A percentile compares a stretch with the other conserved stretches of the same genome.
These are phyloP conservation scores for Xylaria curta DNA, from an alignment of 495 filamentous ascomycete species.

Conservation along the genomic window DNA sequence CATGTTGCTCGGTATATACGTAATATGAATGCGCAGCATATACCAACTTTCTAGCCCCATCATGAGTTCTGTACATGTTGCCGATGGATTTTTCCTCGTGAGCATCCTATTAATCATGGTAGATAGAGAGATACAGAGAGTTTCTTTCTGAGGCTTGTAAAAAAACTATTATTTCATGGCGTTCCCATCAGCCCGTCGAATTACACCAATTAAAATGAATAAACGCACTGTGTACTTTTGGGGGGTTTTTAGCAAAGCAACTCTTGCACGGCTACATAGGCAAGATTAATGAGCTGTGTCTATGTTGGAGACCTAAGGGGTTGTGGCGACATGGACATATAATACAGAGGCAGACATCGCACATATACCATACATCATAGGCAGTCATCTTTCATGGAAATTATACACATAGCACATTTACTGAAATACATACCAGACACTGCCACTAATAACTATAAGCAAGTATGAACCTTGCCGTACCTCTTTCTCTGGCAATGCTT, in stretches of 20 bases:
- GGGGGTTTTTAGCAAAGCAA: background rate
- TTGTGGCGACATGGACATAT: too few relatives aligned
- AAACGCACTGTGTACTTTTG: background rate
- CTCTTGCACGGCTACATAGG: background rate
- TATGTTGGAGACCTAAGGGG: too few relatives aligned
- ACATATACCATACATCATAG: too few relatives aligned
- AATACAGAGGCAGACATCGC: too few relatives aligned
- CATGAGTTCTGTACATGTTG: background rate
- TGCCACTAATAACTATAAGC: background rate
- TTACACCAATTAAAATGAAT: background rate
- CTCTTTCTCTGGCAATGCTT: background rate
- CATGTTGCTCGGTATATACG: constrained; percentile 34
- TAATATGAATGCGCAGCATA: constrained; percentile 36
- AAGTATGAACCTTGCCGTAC: background rate
- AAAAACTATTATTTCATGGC: background rate
- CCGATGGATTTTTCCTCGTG: background rate
- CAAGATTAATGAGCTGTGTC: background rate
- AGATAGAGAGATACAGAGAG: background rate
- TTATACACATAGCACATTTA: too few relatives aligned
- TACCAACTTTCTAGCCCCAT: background rate
- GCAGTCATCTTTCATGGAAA: too few relatives aligned
- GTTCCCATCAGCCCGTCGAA: background rate
- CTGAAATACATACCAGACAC: background rate
- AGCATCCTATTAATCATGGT: background rate
- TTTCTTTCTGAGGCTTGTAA: background rate